These are phyloP conservation scores for Metschnikowia lachancei DNA, from an alignment of 805 yeast species.

Conservation along the genomic window DNA sequence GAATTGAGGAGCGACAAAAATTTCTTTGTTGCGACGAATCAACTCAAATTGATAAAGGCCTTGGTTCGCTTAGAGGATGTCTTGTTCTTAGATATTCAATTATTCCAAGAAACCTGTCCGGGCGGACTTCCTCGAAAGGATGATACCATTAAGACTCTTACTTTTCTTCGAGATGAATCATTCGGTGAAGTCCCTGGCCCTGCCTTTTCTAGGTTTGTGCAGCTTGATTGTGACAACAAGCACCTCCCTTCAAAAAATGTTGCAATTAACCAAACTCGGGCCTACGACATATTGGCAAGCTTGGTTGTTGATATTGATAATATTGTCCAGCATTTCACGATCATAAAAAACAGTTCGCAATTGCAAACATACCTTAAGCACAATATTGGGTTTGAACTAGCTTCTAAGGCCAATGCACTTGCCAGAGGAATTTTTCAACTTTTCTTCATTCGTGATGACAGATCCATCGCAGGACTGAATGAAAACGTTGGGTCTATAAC, in stretches of 20 bases:
- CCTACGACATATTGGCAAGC: conserved; percentile 21
- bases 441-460: conserved; percentile 60
- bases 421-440: conserved; percentile 63
- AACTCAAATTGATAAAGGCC: conserved; percentile 27
- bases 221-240: conserved; percentile 35
- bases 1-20: conserved; percentile 12
- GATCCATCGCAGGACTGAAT: conserved; percentile 51
- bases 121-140: conserved; percentile 3
- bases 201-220: conserved; percentile 37
- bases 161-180: background rate
- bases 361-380: conserved; percentile 28
- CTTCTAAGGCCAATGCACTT: conserved; percentile 39
- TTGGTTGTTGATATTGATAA: conserved; percentile 23
- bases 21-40: conserved; percentile 17
- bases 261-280: conserved; percentile 20
- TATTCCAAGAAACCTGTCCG: conserved; percentile 5
- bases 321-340: conserved; percentile 21
- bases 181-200: conserved; percentile 3
- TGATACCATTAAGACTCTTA: background rate
- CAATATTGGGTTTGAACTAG: conserved; percentile 27
- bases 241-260: conserved; percentile 38
- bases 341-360: conserved; percentile 24
- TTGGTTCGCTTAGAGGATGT: conserved; percentile 22
- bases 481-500: conserved; percentile 30
- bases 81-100: conserved; percentile 3